Evolutionary conservation across 306 rosid genomes (phyloP), one percentile per base, ranked within the genome.

Genomic region (Inga leiocalycina): DNA sequence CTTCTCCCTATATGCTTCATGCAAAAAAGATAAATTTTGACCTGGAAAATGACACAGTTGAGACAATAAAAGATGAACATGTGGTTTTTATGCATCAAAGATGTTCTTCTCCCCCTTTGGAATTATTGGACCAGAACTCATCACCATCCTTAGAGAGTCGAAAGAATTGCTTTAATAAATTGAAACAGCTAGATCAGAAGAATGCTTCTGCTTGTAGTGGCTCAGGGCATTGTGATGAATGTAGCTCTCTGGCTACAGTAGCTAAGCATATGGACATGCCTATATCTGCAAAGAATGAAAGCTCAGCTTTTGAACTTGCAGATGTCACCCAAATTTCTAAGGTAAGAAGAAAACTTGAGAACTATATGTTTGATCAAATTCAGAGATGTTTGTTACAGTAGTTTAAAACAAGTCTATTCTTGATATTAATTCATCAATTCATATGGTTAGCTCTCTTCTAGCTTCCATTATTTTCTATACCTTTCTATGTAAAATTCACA

Each of bases 1-100:
- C 72, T 81, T 83, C 94, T 52, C 86, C 87, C 17, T 74, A 82
- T 81, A 61, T 85, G 74, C 78, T 81, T 78, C 79, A 32, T 71
- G 79, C 73, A 30, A 69, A 88, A 83, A 71, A 62, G 83, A 84
- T 62, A 48, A 88, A 83, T 82, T 79, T 76, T 64, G 75, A 77
- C 71, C 80, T 70, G 52, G 82, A 35, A 43, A 86, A 85, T 56
- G 66, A 56, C 71, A 73, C 10, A 70, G 64, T 34, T 32, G 85
- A 74, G 78, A 61, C 75, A n/a, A 76, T 41, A 56, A 72, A 82
- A 48, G 84, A 80, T 35, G 75, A 39, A 72, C 75, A 67, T 75
- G 81, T 65, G 65, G 71, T 65, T 75, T 86, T 92, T 46, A 65
- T 20, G 27, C 65, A 61, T 77, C 82, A 79, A 81, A 83, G 82